Conservation (phyloP, 2,329 filamentous ascomycete genomes). For the Penicillium rolfsii region DNA sequence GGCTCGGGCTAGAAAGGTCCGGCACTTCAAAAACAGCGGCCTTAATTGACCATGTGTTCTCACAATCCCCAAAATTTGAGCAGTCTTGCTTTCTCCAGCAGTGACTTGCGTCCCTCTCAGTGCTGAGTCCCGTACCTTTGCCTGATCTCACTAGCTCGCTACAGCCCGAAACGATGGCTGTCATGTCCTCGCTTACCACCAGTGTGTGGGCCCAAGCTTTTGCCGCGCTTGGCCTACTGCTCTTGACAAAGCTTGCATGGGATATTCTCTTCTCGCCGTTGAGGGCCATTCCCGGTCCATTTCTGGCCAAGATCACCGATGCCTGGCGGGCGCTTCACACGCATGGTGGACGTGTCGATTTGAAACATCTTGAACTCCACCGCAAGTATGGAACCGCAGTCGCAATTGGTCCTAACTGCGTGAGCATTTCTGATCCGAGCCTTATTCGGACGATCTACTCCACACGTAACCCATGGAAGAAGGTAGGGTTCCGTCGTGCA, state of each 20-base stretch:
- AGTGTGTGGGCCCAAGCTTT: conserved; percentile 16
- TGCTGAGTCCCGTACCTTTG: background rate
- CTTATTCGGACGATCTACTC: conserved; percentile 44
- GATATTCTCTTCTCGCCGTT: conserved; percentile 17
- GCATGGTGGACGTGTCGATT: conserved; percentile 20
- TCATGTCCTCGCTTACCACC: conserved; percentile 7
- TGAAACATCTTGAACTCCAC: conserved; percentile 37
- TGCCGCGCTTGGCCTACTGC: conserved; percentile 12
- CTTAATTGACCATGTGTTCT: background rate
- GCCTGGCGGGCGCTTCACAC: conserved; percentile 22
- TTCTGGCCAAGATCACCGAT: conserved; percentile 22
- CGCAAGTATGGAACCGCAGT: conserved; percentile 46
- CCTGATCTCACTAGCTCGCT: background rate
- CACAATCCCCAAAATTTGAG: background rate
- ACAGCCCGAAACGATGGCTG: conserved; percentile 7
- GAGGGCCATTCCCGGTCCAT: conserved; percentile 21
- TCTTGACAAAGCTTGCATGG: conserved; percentile 17
- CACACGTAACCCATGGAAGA: conserved; percentile 28
- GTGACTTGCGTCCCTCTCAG: background rate
- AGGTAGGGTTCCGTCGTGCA: conserved; percentile 13
- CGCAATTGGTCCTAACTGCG: conserved; percentile 45
- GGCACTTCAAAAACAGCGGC: background rate
- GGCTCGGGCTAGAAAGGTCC: background rate
- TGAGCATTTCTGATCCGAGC: conserved; percentile 46
- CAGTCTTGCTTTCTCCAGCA: background rate